phyloP scores from a whole-genome alignment of 371 early-diverging fungal genomes.

The Mortierella sp. region DNA sequence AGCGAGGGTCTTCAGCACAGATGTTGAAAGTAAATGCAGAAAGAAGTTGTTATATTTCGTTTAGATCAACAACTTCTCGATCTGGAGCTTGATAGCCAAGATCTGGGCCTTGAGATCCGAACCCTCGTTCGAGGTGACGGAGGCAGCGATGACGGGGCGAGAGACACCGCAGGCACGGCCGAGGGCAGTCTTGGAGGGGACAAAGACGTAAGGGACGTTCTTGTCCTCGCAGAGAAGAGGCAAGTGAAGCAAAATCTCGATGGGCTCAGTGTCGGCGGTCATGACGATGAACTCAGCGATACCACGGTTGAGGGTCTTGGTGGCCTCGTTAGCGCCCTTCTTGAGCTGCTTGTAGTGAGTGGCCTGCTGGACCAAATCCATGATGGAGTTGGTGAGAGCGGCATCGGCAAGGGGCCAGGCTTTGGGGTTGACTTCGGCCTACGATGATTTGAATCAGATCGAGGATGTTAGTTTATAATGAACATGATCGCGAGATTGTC shows the following conservation, averaged over 20 bases:
- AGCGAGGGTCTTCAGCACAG: constrained; percentile 47
- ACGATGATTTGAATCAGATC: too few species aligned
- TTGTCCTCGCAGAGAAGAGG: constrained; percentile 99
- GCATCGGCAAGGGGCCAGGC: constrained; percentile 96
- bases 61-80: constrained; percentile 93
- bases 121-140: constrained; percentile 97
- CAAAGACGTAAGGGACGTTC: constrained; percentile 98
- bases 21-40: constrained; percentile 9
- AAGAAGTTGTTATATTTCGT: background rate
- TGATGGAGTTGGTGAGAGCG: constrained; percentile 90
- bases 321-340: constrained; percentile 99
- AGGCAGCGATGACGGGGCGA: constrained; percentile 93
- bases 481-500: too few species aligned
- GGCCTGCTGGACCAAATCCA: constrained; percentile 97
- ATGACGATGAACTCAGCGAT: constrained; percentile 99
- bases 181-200: constrained; percentile 95
- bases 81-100: constrained; percentile 88
- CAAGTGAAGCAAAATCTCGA: constrained; percentile 97
- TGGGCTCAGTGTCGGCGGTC: constrained; percentile 98
- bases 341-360: constrained; percentile 98
- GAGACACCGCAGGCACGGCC: constrained; percentile 99
- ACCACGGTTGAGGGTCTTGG: constrained; percentile 99
- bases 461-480: too few species aligned
- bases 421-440: constrained; percentile 73
- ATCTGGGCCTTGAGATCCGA: constrained; percentile 96